A percentile compares a stretch with the other conserved stretches of the same genome.
Conservation (phyloP, 352 stramenopile genomes). For the Phytophthora macrochlamydospora region DNA sequence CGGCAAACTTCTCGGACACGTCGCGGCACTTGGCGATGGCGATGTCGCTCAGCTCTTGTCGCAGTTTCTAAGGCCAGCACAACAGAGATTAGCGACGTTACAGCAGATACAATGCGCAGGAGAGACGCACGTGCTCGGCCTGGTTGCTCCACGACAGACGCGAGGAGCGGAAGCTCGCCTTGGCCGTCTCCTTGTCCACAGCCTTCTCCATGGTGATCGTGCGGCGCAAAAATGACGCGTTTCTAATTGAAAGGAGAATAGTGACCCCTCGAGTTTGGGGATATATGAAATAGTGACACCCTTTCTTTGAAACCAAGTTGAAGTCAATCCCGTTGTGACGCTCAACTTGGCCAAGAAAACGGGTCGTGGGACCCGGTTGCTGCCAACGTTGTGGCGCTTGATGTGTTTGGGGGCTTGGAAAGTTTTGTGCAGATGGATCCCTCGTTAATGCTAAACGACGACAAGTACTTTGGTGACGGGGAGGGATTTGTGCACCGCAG, state of each 20-base stretch:
- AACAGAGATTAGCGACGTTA: constrained; percentile 3
- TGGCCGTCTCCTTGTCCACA: constrained; percentile 76
- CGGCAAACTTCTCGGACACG: constrained; percentile 60
- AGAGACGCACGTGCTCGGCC: constrained; percentile 69
- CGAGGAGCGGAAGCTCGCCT: constrained; percentile 74
- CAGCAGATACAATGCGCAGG: background rate
- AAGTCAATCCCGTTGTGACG: too few species aligned
- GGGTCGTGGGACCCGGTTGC: too few species aligned
- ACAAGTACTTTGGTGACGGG: constrained; percentile 2
- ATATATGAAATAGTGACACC: too few species aligned
- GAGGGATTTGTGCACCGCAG: background rate
- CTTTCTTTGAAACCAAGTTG: too few species aligned
- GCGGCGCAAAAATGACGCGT: too few species aligned
- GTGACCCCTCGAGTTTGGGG: too few species aligned
- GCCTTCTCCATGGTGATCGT: constrained; percentile 41
- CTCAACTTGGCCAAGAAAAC: too few species aligned
- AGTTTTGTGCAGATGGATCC: too few species aligned
- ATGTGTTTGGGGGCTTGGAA: too few species aligned
- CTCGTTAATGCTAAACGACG: too few species aligned
- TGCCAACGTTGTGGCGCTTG: too few species aligned
- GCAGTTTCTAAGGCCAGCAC: constrained; percentile 58
- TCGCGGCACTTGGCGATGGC: constrained; percentile 77
- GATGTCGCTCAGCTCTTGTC: constrained; percentile 83
- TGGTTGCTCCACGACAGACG: constrained; percentile 86
- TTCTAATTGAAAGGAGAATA: too few species aligned